phyloP scores from a whole-genome alignment of 805 yeast species.

The Candida orba region DNA sequence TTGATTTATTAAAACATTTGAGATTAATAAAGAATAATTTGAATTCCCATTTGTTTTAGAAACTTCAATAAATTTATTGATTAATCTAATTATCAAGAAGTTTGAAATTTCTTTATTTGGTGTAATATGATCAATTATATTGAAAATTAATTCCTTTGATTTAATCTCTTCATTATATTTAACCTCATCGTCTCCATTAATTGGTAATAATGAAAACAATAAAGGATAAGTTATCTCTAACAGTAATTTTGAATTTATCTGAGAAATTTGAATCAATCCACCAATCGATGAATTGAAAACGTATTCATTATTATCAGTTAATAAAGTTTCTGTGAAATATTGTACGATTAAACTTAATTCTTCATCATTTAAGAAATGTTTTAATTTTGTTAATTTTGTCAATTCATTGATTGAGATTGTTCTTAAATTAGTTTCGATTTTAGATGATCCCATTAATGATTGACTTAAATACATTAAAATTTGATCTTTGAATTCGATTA shows the following conservation, averaged over 20 bases:
- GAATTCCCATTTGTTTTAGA: constrained; percentile 3
- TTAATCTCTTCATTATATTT: constrained; percentile 20
- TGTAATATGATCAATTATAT: constrained; percentile 22
- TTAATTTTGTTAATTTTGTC: constrained; percentile 45
- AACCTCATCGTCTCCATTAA: constrained; percentile 27
- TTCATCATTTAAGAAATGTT: constrained; percentile 39
- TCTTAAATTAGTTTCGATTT: constrained; percentile 61
- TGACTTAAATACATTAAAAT: constrained; percentile 62
- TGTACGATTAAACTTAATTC: constrained; percentile 60
- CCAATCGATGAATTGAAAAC: constrained; percentile 46
- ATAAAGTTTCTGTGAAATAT: constrained; percentile 54
- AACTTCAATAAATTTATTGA: constrained; percentile 24
- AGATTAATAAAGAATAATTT: constrained; percentile 13
- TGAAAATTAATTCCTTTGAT: constrained; percentile 21
- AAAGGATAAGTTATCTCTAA: constrained; percentile 46
- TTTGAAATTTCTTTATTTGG: constrained; percentile 30
- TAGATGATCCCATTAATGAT: constrained; percentile 59
- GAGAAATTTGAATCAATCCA: constrained; percentile 42
- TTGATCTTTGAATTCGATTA: constrained; percentile 53
- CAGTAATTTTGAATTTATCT: constrained; percentile 34
- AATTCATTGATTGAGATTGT: constrained; percentile 60
- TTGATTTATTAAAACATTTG: constrained; percentile 20
- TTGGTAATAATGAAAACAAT: constrained; percentile 44
- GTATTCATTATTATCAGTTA: constrained; percentile 42
- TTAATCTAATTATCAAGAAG: constrained; percentile 30